Base-by-base conservation (phyloP, 2,329 filamentous ascomycete species). In the Teratosphaeria nubilosa region DNA sequence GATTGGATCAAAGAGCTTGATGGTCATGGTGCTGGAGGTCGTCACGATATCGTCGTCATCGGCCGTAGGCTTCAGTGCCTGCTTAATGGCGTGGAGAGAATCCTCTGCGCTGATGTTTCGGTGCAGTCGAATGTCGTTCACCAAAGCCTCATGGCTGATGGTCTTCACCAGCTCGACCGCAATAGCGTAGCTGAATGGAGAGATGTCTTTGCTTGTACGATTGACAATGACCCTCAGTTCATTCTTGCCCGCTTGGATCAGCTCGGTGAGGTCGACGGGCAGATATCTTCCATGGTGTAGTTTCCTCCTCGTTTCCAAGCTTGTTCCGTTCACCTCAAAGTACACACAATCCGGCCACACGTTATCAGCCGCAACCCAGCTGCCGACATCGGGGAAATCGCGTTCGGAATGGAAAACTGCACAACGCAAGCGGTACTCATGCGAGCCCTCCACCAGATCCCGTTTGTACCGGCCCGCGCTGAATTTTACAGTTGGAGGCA, bases 241-340 rank as follows among this genome's bases (percentile, higher is more conserved):
- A 66, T 96, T 95, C 5, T 70, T 67, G 0, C 88, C 90, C 16
- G 73, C 64, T 9, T 66, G 69, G 5, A 95, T 63, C 22, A 82
- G 70, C 0, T 70, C 61, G 1, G 90, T 91, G 25, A 96, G 75
- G 64, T 96, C 90, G 5, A 88, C 76, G 0, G 91, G 86, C 9
- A 90, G 72, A 65, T 95, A 88, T 64, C 86, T 88, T 11, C 85
- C 86, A 66, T 91, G 82, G 61, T 94, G 86, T 0, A 82, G 71
- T 65, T 88, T 90, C 30, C 87, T 82, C 48, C 86, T 82, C 16
- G 90, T 70, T 11, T 83, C 75, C 1, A 81, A 66, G 20, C 63
- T 53, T 0, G 73, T 68, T 0, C 72, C 76, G 64, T 96, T 95
- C 60, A 95, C 71, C 16, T 80, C 77, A 60, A 92, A 78, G 60